Evolutionary conservation across 1,139 yeast species (phyloP).

Genomic region (Nakaseomyces delphensis): DNA sequence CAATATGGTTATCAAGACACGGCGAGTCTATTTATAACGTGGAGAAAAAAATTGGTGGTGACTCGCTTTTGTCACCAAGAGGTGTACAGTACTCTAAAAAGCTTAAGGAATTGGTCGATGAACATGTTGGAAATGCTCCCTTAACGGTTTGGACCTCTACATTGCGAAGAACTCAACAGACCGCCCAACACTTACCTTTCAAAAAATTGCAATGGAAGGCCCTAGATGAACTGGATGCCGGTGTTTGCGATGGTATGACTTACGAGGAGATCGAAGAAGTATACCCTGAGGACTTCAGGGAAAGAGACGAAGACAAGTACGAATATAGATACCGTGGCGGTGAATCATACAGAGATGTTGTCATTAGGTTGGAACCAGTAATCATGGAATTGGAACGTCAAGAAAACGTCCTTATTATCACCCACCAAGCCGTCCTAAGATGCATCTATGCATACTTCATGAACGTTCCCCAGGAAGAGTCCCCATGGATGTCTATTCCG

Average conservation of each 20-base stretch:
- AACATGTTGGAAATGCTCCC: constrained; percentile 65
- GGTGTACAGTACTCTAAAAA: constrained; percentile 81
- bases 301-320: constrained; percentile 91
- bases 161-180: constrained; percentile 82
- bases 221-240: constrained; percentile 93
- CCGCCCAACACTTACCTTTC: constrained; percentile 76
- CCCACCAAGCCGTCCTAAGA: constrained; percentile 95
- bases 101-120: constrained; percentile 68
- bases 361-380: constrained; percentile 87
- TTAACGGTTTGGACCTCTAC: constrained; percentile 97
- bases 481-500: constrained; percentile 99
- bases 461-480: constrained; percentile 96
- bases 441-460: constrained; percentile 95
- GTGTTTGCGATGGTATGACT: constrained; percentile 92
- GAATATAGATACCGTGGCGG: constrained; percentile 96
- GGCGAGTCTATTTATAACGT: constrained; percentile 91
- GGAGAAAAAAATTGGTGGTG: constrained; percentile 95
- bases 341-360: constrained; percentile 92
- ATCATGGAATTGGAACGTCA: constrained; percentile 97
- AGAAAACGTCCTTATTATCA: constrained; percentile 87
- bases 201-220: constrained; percentile 93
- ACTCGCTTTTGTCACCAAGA: constrained; percentile 75
- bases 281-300: constrained; percentile 91
- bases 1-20: constrained; percentile 88
- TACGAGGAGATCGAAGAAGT: constrained; percentile 75